These are phyloP conservation scores for Boletus smithii DNA, from an alignment of 1,284 basidiomycete species.

Conservation along the genomic window DNA sequence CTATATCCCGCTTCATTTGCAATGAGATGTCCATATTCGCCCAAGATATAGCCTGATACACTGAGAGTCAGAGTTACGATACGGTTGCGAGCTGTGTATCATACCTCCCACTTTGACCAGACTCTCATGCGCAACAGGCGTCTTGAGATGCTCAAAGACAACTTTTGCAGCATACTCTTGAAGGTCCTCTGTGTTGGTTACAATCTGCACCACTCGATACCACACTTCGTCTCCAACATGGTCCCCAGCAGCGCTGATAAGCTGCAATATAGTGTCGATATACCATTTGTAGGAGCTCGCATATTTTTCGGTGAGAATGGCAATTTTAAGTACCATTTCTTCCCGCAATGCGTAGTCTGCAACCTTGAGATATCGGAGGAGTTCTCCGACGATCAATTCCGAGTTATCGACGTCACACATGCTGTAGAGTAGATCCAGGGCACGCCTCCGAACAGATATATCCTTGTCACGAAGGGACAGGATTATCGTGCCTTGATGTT, in stretches of 20 bases:
- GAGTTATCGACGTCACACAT: slow-evolving; percentile 98
- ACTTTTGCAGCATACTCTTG: slow-evolving; percentile 93
- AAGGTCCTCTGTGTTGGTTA: slow-evolving; percentile 96
- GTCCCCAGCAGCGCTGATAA: slow-evolving; percentile 95
- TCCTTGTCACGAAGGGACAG: slow-evolving; percentile 94
- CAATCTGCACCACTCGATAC: slow-evolving; percentile 98
- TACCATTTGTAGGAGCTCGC: slow-evolving; percentile 95
- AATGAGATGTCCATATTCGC: slow-evolving; percentile 96
- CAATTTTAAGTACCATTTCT: slow-evolving; percentile 98
- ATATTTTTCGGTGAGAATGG: slow-evolving; percentile 96
- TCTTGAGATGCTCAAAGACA: slow-evolving; percentile 88
- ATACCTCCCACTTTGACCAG: slow-evolving; percentile 93
- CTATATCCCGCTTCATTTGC: slow-evolving; percentile 93
- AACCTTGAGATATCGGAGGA: slow-evolving; percentile 88
- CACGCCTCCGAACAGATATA: slow-evolving; percentile 92
- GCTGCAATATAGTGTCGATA: slow-evolving; percentile 91
- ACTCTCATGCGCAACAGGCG: slow-evolving; percentile 92
- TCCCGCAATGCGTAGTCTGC: slow-evolving; percentile 96
- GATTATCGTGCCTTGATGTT: slow-evolving; percentile 95
- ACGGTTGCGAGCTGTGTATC: slow-evolving; percentile 16
- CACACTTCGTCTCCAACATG: slow-evolving; percentile 99
- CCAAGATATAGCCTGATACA: slow-evolving; percentile 83
- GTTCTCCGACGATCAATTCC: slow-evolving; percentile 90
- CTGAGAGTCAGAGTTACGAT: slow-evolving; percentile 13
- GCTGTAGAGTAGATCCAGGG: slow-evolving; percentile 94